Evolutionary conservation across 345 rosid species (phyloP).

Genomic region (Litchi chinensis): DNA sequence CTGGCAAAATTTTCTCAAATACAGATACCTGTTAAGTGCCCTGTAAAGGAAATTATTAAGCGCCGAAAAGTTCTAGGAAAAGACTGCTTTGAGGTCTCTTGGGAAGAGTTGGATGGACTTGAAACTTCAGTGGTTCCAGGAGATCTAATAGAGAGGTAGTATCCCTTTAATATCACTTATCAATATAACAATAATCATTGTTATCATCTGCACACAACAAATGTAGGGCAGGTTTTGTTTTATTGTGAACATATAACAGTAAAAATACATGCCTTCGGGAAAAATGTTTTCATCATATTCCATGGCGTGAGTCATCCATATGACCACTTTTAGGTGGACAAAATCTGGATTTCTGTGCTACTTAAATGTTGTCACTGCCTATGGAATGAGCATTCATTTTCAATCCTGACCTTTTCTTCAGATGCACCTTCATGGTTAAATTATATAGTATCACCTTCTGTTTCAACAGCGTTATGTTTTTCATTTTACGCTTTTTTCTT

Average conservation of each 20-base stretch:
- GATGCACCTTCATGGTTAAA: background rate
- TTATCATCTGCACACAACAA: background rate
- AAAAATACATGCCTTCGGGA: background rate
- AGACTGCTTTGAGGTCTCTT: slow-evolving; percentile 77
- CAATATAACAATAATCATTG: background rate
- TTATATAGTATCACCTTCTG: background rate
- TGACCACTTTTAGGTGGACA: background rate
- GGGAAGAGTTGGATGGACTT: slow-evolving; percentile 70
- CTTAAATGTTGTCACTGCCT: background rate
- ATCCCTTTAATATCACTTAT: background rate
- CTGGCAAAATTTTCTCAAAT: slow-evolving; percentile 2
- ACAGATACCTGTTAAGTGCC: slow-evolving; percentile 77
- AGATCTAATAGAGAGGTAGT: slow-evolving; percentile 78
- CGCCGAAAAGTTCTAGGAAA: slow-evolving; percentile 66
- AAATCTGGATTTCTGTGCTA: background rate
- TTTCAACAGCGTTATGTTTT: background rate
- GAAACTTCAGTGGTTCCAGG: slow-evolving; percentile 71
- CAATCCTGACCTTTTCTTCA: background rate
- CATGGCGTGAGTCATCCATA: background rate
- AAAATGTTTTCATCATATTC: background rate
- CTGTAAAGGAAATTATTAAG: slow-evolving; percentile 73
- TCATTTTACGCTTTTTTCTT: background rate
- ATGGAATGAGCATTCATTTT: background rate
- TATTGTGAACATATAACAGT: background rate
- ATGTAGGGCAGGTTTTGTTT: background rate